A percentile compares a stretch with the other conserved stretches of the same genome.
These are phyloP conservation scores for Ustilago bromivora DNA, from an alignment of 1,284 basidiomycete species.

Conservation along the genomic window DNA sequence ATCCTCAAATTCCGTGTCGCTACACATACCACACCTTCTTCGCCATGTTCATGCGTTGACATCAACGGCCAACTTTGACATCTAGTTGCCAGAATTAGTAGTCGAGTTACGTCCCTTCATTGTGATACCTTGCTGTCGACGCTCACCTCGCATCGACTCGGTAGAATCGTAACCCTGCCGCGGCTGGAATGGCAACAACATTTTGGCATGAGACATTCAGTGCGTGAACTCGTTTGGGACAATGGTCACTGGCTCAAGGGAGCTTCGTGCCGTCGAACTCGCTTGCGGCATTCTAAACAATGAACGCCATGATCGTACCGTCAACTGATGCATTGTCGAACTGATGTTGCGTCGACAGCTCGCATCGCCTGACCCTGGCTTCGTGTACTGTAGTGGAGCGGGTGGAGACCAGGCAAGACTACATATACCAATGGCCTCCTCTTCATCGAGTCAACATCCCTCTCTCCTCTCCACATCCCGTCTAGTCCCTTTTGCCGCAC, in stretches of 20 bases:
- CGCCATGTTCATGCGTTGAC: slow-evolving; percentile 5
- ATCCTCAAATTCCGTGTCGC: slow-evolving; percentile 1
- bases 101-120: slow-evolving; percentile 18
- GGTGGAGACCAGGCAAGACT: neutral
- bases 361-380: neutral
- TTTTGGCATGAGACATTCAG: neutral
- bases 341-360: neutral
- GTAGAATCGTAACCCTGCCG: neutral
- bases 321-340: neutral
- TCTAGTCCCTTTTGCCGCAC: neutral
- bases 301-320: neutral
- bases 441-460: neutral
- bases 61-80: neutral
- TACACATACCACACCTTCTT: slow-evolving; percentile 6
- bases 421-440: neutral
- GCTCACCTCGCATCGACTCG: slow-evolving; percentile 1
- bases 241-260: neutral
- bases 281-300: neutral
- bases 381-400: neutral
- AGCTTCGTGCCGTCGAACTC: neutral
- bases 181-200: slow-evolving; percentile 3
- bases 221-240: neutral
- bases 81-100: slow-evolving; percentile 17
- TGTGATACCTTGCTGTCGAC: slow-evolving; percentile 9
- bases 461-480: neutral